A percentile compares a stretch with the other conserved stretches of the same genome.
These are phyloP conservation scores for Sporothrix euskadiensis DNA, from an alignment of 2,329 filamentous ascomycete genomes.

Conservation along the genomic window DNA sequence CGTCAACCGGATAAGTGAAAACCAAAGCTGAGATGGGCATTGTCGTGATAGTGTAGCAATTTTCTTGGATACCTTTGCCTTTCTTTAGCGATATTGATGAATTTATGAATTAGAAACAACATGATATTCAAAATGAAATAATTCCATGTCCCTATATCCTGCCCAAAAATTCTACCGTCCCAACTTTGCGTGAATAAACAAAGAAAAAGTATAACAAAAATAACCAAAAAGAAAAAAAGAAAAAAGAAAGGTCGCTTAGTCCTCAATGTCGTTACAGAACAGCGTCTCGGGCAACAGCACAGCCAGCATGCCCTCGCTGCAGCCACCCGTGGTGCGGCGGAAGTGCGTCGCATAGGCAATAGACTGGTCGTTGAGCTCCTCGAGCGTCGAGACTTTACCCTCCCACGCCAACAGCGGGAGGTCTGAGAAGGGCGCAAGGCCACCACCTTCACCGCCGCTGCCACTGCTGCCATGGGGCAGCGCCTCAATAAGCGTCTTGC, in stretches of 20 bases:
- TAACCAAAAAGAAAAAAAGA: neutral
- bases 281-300: constrained; percentile 25
- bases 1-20: constrained; percentile 45
- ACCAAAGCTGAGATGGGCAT: neutral
- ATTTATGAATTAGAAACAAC: neutral
- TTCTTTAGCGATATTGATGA: neutral
- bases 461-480: constrained; percentile 45
- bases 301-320: constrained; percentile 44
- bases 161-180: neutral
- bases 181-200: neutral
- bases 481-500: constrained; percentile 53
- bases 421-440: constrained; percentile 47
- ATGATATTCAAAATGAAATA: neutral
- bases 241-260: neutral
- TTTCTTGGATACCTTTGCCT: neutral
- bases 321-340: constrained; percentile 66
- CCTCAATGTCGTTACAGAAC: constrained; percentile 28
- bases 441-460: neutral
- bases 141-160: constrained; percentile 6
- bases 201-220: neutral
- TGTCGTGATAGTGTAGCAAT: neutral
- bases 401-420: constrained; percentile 66
- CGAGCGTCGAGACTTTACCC: constrained; percentile 51
- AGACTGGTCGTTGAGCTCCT: constrained; percentile 48
- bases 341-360: constrained; percentile 60